Conservation (phyloP, 306 rosid species). For the Canavalia ensiformis region DNA sequence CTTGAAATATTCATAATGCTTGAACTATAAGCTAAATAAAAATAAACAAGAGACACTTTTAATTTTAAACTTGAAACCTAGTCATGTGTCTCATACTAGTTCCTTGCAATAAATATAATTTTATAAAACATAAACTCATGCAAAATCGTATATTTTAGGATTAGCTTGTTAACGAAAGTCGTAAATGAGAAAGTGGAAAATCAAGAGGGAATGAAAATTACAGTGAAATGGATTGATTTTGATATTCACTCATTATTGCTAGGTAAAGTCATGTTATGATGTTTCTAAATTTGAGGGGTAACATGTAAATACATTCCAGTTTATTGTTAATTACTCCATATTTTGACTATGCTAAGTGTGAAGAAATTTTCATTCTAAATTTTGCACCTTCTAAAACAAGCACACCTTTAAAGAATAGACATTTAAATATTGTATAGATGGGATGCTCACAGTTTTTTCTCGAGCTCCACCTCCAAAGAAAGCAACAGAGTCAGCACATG, state of each 20-base stretch:
- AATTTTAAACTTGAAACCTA: conserved; percentile 40
- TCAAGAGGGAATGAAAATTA: conserved; percentile 14
- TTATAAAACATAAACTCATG: conserved; percentile 29
- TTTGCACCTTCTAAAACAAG: conserved; percentile 29
- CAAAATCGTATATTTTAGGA: conserved; percentile 14
- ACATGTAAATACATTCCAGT: conserved; percentile 1
- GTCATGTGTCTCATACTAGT: conserved; percentile 28
- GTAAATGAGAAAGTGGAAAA: conserved; percentile 37
- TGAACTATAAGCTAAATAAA: conserved; percentile 42
- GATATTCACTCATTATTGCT: conserved; percentile 6
- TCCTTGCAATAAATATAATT: conserved; percentile 37
- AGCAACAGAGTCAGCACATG: conserved; percentile 98
- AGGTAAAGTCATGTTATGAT: conserved; percentile 5
- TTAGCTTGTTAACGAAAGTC: conserved; percentile 15
- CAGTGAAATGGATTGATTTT: conserved; percentile 7
- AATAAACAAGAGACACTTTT: conserved; percentile 12
- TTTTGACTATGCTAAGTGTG: not conserved
- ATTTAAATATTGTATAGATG: conserved; percentile 36
- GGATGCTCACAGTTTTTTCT: conserved; percentile 88
- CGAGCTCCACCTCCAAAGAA: conserved; percentile 99
- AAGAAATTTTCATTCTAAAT: conserved; percentile 39
- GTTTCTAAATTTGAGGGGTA: conserved; percentile 23
- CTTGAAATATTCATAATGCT: conserved; percentile 36
- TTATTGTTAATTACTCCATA: conserved; percentile 14
- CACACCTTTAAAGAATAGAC: conserved; percentile 26